Base-by-base conservation (phyloP, 192 early-diverging fungal genomes). In the Allomyces macrogynus region DNA sequence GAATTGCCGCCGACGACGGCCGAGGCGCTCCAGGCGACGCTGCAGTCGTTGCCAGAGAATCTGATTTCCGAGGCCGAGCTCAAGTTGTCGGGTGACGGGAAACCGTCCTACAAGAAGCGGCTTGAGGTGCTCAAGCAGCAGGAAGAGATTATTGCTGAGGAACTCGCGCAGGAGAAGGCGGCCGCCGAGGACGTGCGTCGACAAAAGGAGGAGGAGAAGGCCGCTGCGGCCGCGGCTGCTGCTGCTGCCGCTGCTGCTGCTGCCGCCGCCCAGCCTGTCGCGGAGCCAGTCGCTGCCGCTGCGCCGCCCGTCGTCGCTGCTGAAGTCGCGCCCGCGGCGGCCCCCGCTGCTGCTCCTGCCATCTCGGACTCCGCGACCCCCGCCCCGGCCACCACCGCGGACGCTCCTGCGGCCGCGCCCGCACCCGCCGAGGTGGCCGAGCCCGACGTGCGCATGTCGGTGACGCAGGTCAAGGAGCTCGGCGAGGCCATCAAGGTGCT, bases 111-210 rank as follows among this genome's bases (percentile, higher is more conserved):
- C 63, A 89, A 91, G 77, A 90, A 95, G 73, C 89, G 91, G 76
- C 80, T 95, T 54, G 89, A 93, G 64, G 90, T 95, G 40, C 71
- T 97, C 62, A 86, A 93, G 66, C 86, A 97, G 73, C 95, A 97
- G 75, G 89, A 97, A 73, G 93, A 97, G 70, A 78, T 97, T 65
- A 95, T 97, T 68, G 88, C 87, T 67, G 92, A 95, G 67, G 95
- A 97, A 74, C 79, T 84, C 57, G 91, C 85, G 64, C 90, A 97
- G 75, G 90, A 91, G 65, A 80, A 89, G 67, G 54, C 62, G 8
- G 22, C 22, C 9, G 23, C 63, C 24, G 20, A 23, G 26, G 25
- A 11, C 18, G 54, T 23, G n/a, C 24, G 14, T 3, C 23, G 18
- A 1, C 14, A 61, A 4, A 65, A 63, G 44, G 61, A 63, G 65